phyloP scores from a whole-genome alignment of 768 basidiomycete species.

The Phlegmacium glaucopus region DNA sequence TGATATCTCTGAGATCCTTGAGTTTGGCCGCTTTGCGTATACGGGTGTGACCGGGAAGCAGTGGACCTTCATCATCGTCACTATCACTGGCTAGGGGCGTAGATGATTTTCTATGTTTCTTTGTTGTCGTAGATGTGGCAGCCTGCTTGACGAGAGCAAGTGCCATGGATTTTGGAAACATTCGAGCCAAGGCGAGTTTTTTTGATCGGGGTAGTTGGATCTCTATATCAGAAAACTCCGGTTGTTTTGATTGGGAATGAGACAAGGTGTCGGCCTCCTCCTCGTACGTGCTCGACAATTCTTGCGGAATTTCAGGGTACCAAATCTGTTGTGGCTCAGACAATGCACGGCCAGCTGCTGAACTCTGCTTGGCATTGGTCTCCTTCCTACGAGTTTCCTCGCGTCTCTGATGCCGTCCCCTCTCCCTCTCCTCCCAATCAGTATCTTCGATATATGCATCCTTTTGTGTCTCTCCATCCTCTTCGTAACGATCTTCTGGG shows the following conservation, averaged over 20 bases:
- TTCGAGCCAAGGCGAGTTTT: neutral
- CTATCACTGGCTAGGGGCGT: neutral
- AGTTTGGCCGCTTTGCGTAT: slow-evolving; percentile 31
- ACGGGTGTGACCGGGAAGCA: slow-evolving; percentile 52
- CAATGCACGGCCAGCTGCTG: neutral
- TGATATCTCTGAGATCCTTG: slow-evolving; percentile 37
- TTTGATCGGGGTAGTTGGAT: neutral
- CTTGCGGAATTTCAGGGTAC: slow-evolving; percentile 35
- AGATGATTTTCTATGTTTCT: neutral
- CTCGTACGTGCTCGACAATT: slow-evolving; percentile 38
- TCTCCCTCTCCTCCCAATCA: slow-evolving; percentile 15
- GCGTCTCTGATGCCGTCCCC: slow-evolving; percentile 3
- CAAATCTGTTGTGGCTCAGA: slow-evolving; percentile 12
- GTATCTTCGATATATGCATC: slow-evolving; percentile 17
- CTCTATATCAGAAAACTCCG: neutral
- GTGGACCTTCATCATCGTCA: slow-evolving; percentile 30
- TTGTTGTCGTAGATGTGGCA: slow-evolving; percentile 3
- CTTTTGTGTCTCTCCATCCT: slow-evolving; percentile 27
- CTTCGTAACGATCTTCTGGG: slow-evolving; percentile 26
- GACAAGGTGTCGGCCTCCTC: slow-evolving; percentile 7
- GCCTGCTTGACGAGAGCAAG: neutral
- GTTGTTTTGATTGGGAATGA: neutral
- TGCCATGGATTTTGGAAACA: neutral
- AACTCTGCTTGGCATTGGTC: slow-evolving; percentile 4
- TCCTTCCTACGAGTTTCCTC: slow-evolving; percentile 1